phyloP scores from a whole-genome alignment of 805 yeast genomes.

The Yarrowia sp. region DNA sequence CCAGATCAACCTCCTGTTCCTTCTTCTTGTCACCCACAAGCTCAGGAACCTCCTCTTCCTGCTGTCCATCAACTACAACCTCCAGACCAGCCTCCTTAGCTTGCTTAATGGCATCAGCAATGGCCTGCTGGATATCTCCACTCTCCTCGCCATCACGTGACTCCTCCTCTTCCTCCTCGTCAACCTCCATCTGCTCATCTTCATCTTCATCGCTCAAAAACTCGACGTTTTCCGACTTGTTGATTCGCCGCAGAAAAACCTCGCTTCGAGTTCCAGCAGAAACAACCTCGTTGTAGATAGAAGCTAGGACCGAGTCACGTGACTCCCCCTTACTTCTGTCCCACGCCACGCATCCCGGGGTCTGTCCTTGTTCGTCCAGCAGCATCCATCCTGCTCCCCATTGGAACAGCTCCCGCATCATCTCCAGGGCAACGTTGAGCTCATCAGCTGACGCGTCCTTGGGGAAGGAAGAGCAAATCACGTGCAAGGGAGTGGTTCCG shows the following conservation, averaged over 20 bases:
- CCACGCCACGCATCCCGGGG: slow-evolving; percentile 78
- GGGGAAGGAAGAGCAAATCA: slow-evolving; percentile 53
- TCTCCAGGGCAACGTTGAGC: slow-evolving; percentile 45
- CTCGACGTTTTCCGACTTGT: slow-evolving; percentile 43
- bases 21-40: background rate
- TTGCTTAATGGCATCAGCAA: background rate
- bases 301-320: slow-evolving; percentile 49
- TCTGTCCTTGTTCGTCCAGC: slow-evolving; percentile 64
- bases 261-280: slow-evolving; percentile 92
- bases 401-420: slow-evolving; percentile 68
- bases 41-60: slow-evolving; percentile 25
- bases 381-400: slow-evolving; percentile 94
- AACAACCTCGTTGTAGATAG: slow-evolving; percentile 53
- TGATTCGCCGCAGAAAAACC: slow-evolving; percentile 67
- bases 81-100: slow-evolving; percentile 14
- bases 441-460: slow-evolving; percentile 47
- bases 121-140: slow-evolving; percentile 10
- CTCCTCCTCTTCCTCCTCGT: slow-evolving; percentile 31
- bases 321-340: slow-evolving; percentile 31
- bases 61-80: background rate
- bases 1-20: slow-evolving; percentile 33
- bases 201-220: slow-evolving; percentile 39
- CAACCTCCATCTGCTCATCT: slow-evolving; percentile 29
- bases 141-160: background rate
- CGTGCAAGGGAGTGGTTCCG: slow-evolving; percentile 79